A percentile compares a stretch with the other conserved stretches of the same genome.
phyloP scores from a whole-genome alignment of 805 yeast genomes.

The Torulaspora indica region DNA sequence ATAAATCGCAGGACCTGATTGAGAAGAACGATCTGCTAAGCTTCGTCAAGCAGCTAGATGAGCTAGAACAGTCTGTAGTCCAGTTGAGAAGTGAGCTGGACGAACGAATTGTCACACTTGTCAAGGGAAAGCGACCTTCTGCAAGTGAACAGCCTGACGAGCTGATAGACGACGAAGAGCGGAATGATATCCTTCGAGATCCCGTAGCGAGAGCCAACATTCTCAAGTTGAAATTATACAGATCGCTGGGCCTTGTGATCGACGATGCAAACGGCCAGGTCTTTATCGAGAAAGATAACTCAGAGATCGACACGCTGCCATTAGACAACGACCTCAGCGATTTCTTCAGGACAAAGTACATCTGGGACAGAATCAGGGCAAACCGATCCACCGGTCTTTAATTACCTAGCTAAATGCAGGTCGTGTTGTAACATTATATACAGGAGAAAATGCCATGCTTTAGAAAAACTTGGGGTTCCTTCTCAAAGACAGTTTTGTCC shows the following conservation, averaged over 20 bases:
- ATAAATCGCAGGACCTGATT: slow-evolving; percentile 16
- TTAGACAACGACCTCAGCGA: slow-evolving; percentile 53
- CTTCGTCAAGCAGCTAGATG: slow-evolving; percentile 27
- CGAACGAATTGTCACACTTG: slow-evolving; percentile 16
- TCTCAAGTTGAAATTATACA: slow-evolving; percentile 55
- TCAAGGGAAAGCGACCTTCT: slow-evolving; percentile 6
- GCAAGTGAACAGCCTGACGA: background rate
- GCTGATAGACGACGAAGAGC: slow-evolving; percentile 12
- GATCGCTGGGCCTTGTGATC: slow-evolving; percentile 53
- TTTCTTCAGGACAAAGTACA: slow-evolving; percentile 65
- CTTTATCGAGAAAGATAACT: slow-evolving; percentile 46
- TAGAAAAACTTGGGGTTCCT: slow-evolving; percentile 68
- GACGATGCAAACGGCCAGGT: slow-evolving; percentile 43
- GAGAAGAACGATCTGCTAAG: slow-evolving; percentile 17
- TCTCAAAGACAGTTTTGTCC: slow-evolving; percentile 83
- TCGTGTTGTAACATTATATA: slow-evolving; percentile 7
- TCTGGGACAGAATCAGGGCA: slow-evolving; percentile 61
- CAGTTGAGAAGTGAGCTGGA: slow-evolving; percentile 23
- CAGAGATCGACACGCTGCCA: slow-evolving; percentile 47
- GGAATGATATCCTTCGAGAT: slow-evolving; percentile 14
- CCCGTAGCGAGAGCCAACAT: slow-evolving; percentile 28
- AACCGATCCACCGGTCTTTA: background rate
- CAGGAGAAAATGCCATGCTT: background rate
- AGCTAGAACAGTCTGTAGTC: slow-evolving; percentile 21
- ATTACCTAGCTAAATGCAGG: background rate